These are phyloP conservation scores for Cystobasidium onofrii DNA, from an alignment of 768 basidiomycete genomes.

Conservation along the genomic window DNA sequence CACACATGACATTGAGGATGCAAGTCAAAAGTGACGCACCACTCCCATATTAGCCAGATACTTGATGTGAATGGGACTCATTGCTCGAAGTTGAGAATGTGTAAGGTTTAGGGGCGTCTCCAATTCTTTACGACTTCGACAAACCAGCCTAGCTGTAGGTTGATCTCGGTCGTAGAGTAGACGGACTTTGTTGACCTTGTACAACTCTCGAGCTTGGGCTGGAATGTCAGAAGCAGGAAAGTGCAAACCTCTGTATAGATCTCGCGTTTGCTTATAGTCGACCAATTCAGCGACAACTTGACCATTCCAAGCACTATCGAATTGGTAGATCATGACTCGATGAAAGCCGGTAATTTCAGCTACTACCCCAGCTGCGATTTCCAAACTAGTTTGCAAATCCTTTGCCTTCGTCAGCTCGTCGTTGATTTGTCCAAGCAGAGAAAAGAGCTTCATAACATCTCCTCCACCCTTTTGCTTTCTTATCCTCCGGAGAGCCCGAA, in stretches of 20 bases:
- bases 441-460: conserved; percentile 51
- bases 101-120: conserved; percentile 70
- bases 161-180: conserved; percentile 66
- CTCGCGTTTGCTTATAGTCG: conserved; percentile 65
- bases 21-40: neutral
- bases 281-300: conserved; percentile 64
- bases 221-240: conserved; percentile 57
- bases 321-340: conserved; percentile 65
- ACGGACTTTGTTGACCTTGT: conserved; percentile 68
- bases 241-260: conserved; percentile 63
- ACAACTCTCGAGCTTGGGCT: conserved; percentile 58
- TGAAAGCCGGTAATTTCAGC: conserved; percentile 76
- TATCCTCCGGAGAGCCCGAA: conserved; percentile 63
- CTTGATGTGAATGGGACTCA: conserved; percentile 77
- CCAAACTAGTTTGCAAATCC: conserved; percentile 61
- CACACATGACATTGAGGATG: no score
- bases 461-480: conserved; percentile 42
- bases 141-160: conserved; percentile 64
- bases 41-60: conserved; percentile 49
- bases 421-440: conserved; percentile 68
- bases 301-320: conserved; percentile 42
- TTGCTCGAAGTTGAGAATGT: conserved; percentile 71
- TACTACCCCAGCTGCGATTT: conserved; percentile 63
- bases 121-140: conserved; percentile 57
- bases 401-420: conserved; percentile 64